Conservation (phyloP, 495 filamentous ascomycete species). For the Copromyces sp. region DNA sequence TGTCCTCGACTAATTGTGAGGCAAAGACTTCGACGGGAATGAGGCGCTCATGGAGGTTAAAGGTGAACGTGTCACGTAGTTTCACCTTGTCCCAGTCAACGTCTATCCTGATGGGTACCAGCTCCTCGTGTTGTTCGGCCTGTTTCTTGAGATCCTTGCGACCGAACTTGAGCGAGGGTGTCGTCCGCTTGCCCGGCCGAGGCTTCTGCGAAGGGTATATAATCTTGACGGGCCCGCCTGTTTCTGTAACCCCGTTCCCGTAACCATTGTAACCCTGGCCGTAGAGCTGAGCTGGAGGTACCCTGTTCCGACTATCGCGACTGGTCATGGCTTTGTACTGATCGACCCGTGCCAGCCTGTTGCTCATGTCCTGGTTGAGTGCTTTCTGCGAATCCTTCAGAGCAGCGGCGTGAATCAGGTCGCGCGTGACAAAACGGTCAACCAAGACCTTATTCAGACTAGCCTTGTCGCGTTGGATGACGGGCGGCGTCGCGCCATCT, state of each 20-base stretch:
- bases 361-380: conserved; percentile 29
- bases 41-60: conserved; percentile 89
- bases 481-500: conserved; percentile 12
- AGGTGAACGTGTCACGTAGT: conserved; percentile 94
- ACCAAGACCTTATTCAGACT: conserved; percentile 50
- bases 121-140: conserved; percentile 78
- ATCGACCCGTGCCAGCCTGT: conserved; percentile 27
- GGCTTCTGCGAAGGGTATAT: conserved; percentile 67
- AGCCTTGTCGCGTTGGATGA: conserved; percentile 34
- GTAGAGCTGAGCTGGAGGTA: conserved; percentile 37
- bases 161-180: conserved; percentile 56
- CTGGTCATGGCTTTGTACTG: conserved; percentile 39
- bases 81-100: conserved; percentile 95
- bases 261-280: conserved; percentile 84
- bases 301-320: conserved; percentile 23
- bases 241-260: conserved; percentile 75
- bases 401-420: conserved; percentile 57
- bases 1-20: conserved; percentile 81
- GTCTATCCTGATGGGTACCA: conserved; percentile 84
- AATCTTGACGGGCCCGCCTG: conserved; percentile 39
- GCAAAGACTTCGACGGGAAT: conserved; percentile 72
- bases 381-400: conserved; percentile 37
- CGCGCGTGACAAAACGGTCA: conserved; percentile 68
- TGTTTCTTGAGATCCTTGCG: conserved; percentile 73
- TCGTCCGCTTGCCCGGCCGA: conserved; percentile 62